Percentiles rank a stretch among this genome's conserved stretches.
phyloP scores from a whole-genome alignment of 225 moss, liverwort and hornwort species.

The Polytrichum commune region DNA sequence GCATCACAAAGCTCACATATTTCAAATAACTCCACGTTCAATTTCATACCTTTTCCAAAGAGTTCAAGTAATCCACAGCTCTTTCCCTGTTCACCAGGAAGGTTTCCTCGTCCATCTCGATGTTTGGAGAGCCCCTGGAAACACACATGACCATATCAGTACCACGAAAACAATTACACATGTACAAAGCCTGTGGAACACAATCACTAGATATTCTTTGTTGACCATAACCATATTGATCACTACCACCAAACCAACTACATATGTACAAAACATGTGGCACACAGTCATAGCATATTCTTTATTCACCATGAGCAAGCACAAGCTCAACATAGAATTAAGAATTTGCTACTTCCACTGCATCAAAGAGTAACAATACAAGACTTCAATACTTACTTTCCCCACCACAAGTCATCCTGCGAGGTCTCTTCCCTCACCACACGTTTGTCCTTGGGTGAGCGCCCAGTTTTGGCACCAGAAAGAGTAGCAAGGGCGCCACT shows the following conservation, averaged over 20 bases:
- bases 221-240: too few species aligned
- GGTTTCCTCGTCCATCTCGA: slow-evolving; percentile 98
- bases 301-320: too few species aligned
- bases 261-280: too few species aligned
- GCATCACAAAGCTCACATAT: too few species aligned
- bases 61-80: slow-evolving; percentile 93
- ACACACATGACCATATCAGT: slow-evolving; percentile 3
- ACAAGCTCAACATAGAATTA: too few species aligned
- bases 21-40: too few species aligned
- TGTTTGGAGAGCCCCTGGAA: slow-evolving; percentile 91
- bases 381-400: slow-evolving; percentile 59
- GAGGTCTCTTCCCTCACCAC: slow-evolving; percentile 85
- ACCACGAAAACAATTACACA: too few species aligned
- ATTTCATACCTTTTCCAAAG: slow-evolving; percentile 79
- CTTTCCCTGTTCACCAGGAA: slow-evolving; percentile 92
- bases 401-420: slow-evolving; percentile 93
- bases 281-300: too few species aligned
- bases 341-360: neutral
- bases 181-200: too few species aligned
- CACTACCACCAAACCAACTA: too few species aligned
- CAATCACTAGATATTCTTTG: too few species aligned
- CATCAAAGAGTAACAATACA: neutral
- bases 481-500: slow-evolving; percentile 90
- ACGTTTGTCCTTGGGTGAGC: slow-evolving; percentile 99
- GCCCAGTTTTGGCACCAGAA: slow-evolving; percentile 94